Evolutionary conservation across 805 yeast genomes (phyloP), one percentile per base, ranked within the genome.

Genomic region (Cyberlindnera nakhonratchasimensis): DNA sequence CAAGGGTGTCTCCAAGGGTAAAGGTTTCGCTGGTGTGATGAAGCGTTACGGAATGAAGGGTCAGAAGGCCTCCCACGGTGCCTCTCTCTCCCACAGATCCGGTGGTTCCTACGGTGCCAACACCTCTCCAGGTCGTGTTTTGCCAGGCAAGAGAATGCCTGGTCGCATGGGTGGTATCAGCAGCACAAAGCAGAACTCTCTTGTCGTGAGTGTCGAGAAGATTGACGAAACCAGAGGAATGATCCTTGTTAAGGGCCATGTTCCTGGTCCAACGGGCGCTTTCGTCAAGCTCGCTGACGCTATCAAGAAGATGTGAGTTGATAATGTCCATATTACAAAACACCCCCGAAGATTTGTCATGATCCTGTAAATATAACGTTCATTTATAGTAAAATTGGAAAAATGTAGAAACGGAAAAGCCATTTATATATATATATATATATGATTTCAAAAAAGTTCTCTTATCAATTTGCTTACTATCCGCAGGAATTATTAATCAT

Each of bases 1-100:
- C 40, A 75, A 79, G 60, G 84, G 90, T 13, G 72, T 74, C 16
- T 72, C 90, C 39, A 91, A 88, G 63, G 99, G 99, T 66, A 93
- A 93, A 66, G 99, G 99, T 10, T 88, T 88, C 63, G 87, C 90
- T 18, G 99, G 99, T 79, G 98, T 91, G 19, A 93, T 93, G 96
- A 91, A 91, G 64, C 81, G 96, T 67, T 85, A 84, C 72, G 86
- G 87, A 11, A 93, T 91, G 68, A 70, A 69, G 34, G 99, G 99
- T 74, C 77, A 86, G 64, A 77, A 79, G 32, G 97, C 97, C 6
- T 74, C 97, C 1, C 99, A 93, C 65, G 99, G 99, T 84, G 90
- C 86, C 20, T 87, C 99, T 22, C 71, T 77, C 37, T 83, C 91
- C 28, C 98, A 93, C 64, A 84, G 99, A 75, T 81, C 89, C 44